These are phyloP conservation scores for Sextonia rubra DNA, from an alignment of 164 flowering plant genomes.

Conservation along the genomic window DNA sequence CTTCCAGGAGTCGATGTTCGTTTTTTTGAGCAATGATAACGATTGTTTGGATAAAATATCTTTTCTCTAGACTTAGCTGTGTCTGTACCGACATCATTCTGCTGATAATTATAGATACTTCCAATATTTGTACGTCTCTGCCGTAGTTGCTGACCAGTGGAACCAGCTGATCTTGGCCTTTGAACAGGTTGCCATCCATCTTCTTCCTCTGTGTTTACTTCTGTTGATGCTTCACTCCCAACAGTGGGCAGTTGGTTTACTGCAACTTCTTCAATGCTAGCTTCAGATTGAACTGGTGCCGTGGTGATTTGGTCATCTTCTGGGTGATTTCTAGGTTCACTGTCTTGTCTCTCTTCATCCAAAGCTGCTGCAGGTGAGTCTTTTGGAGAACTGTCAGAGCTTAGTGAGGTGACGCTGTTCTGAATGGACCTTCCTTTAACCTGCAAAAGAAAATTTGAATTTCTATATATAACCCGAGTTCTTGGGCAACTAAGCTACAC, in stretches of 20 bases:
- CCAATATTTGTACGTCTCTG: conserved; percentile 58
- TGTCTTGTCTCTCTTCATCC: conserved; percentile 46
- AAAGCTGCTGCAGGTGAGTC: conserved; percentile 30
- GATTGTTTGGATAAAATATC: conserved; percentile 45
- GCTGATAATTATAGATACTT: conserved; percentile 64
- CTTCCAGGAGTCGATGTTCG: conserved; percentile 50
- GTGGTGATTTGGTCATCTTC: conserved; percentile 18
- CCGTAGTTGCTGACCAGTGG: conserved; percentile 51
- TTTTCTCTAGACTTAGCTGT: conserved; percentile 33
- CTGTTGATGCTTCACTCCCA: conserved; percentile 32
- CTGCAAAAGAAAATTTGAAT: conserved; percentile 33
- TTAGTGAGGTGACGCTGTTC: conserved; percentile 21
- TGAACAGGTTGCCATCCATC: conserved; percentile 99
- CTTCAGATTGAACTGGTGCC: conserved; percentile 26
- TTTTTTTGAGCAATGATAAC: conserved; percentile 64
- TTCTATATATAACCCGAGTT: background rate
- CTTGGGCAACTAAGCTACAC: background rate
- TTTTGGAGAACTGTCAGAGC: conserved; percentile 47
- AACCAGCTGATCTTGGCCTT: conserved; percentile 74
- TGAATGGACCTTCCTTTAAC: conserved; percentile 47
- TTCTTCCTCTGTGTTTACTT: conserved; percentile 67
- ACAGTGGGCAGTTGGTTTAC: conserved; percentile 19
- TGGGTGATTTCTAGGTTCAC: conserved; percentile 22
- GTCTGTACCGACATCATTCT: conserved; percentile 49
- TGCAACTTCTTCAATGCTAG: conserved; percentile 26